Percentiles rank a stretch among this genome's conserved stretches.
Conservation (phyloP, 108 stramenopile species). For the Skeletonema costatum region DNA sequence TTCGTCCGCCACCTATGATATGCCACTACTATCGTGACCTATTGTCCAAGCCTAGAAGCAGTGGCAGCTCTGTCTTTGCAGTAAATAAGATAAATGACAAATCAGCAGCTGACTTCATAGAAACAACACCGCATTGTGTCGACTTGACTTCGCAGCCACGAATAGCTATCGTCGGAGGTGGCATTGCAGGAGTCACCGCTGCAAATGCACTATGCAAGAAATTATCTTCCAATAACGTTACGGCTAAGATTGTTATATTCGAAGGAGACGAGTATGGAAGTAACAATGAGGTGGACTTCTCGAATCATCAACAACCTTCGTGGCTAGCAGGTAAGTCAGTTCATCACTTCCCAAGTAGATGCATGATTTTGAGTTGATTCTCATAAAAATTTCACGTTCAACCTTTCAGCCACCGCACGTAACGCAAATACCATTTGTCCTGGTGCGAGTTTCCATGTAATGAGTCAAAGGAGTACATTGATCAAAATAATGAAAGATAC, state of each 20-base stretch:
- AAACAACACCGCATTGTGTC: background rate
- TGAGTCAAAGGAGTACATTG: conserved; percentile 39
- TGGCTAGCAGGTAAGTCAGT: conserved; percentile 42
- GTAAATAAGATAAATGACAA: background rate
- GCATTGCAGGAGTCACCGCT: conserved; percentile 52
- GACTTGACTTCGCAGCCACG: background rate
- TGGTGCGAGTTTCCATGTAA: conserved; percentile 56
- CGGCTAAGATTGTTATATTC: conserved; percentile 43
- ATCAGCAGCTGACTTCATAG: background rate
- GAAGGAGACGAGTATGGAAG: conserved; percentile 34
- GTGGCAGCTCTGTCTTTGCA: background rate
- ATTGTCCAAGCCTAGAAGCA: background rate
- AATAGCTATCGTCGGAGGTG: conserved; percentile 47
- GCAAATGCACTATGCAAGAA: conserved; percentile 29
- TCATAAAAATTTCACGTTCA: background rate
- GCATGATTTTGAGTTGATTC: background rate
- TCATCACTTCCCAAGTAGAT: background rate
- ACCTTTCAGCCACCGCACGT: conserved; percentile 43
- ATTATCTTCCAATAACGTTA: background rate
- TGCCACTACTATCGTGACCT: background rate
- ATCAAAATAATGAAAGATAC: conserved; percentile 32
- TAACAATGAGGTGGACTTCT: conserved; percentile 6
- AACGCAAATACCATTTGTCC: conserved; percentile 56
- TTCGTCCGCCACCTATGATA: conserved; percentile 24
- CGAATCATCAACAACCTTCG: conserved; percentile 22